phyloP scores from a whole-genome alignment of 192 early-diverging fungal species.

The Phlyctochytrium arcticum region DNA sequence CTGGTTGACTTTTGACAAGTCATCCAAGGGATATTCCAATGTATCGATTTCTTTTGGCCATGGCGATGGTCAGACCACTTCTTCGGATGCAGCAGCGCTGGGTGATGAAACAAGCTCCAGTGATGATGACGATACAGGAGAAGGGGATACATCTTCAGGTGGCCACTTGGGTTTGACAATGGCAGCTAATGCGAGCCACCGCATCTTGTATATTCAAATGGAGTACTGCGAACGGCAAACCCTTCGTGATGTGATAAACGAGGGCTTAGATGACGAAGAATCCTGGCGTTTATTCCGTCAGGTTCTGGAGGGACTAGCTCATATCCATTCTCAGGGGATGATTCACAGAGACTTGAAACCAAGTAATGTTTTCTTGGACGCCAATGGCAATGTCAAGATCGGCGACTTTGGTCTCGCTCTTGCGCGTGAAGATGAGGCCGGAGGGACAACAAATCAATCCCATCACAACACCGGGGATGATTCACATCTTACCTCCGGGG shows the following conservation, averaged over 20 bases:
- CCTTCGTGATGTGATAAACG: conserved; percentile 72
- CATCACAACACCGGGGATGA: too few species aligned
- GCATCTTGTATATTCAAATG: conserved; percentile 90
- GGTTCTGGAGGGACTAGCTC: conserved; percentile 83
- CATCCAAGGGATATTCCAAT: neutral
- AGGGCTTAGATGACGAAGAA: conserved; percentile 73
- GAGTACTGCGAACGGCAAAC: conserved; percentile 97
- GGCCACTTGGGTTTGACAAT: neutral
- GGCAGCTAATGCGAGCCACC: neutral
- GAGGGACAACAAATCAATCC: conserved; percentile 1
- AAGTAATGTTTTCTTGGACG: conserved; percentile 49
- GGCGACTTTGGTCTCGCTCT: conserved; percentile 79
- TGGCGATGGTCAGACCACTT: conserved; percentile 7
- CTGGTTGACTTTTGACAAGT: conserved; percentile 23
- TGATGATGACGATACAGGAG: neutral
- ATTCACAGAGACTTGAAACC: conserved; percentile 88
- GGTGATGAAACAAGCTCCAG: conserved; percentile 1
- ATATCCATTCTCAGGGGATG: conserved; percentile 84
- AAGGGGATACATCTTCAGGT: neutral
- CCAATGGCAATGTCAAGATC: conserved; percentile 46
- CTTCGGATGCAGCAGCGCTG: neutral
- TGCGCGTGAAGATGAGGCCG: conserved; percentile 23
- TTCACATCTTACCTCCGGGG: neutral
- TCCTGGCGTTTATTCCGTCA: conserved; percentile 84
- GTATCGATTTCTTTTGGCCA: conserved; percentile 34